A percentile compares a stretch with the other conserved stretches of the same genome.
Conservation (phyloP, 495 filamentous ascomycete species). For the Trichoderma asperelloides region DNA sequence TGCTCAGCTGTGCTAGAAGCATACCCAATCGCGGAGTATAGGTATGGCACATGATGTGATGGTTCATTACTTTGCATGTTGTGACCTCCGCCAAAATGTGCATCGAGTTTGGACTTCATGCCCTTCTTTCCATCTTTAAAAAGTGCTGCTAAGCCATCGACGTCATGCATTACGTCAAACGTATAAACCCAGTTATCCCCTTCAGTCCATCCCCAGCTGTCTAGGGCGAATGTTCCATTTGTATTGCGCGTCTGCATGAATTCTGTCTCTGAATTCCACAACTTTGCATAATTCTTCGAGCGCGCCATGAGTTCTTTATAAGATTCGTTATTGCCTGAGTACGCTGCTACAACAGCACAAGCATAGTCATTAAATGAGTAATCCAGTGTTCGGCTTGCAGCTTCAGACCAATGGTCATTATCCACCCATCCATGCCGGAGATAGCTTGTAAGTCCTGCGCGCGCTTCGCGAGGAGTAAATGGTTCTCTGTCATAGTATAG, state of each 20-base stretch:
- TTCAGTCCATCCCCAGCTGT: constrained; percentile 24
- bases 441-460: constrained; percentile 23
- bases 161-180: constrained; percentile 24
- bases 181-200: constrained; percentile 26
- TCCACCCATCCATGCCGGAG: constrained; percentile 26
- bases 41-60: constrained; percentile 24
- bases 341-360: constrained; percentile 20
- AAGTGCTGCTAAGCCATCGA: constrained; percentile 17
- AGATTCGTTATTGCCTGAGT: constrained; percentile 10
- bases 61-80: constrained; percentile 28
- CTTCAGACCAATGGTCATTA: constrained; percentile 25
- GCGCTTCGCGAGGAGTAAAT: constrained; percentile 22
- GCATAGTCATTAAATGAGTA: constrained; percentile 25
- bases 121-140: constrained; percentile 18
- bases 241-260: constrained; percentile 25
- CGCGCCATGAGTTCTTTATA: constrained; percentile 14
- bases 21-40: constrained; percentile 22
- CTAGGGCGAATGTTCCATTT: constrained; percentile 22
- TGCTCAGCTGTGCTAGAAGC: constrained; percentile 15
- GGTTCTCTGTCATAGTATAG: constrained; percentile 26
- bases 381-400: constrained; percentile 23
- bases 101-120: constrained; percentile 21
- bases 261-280: constrained; percentile 21
- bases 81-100: constrained; percentile 21
- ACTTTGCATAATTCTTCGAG: constrained; percentile 19